Conservation (phyloP, 768 basidiomycete species). For the Auriscalpium vulgare region DNA sequence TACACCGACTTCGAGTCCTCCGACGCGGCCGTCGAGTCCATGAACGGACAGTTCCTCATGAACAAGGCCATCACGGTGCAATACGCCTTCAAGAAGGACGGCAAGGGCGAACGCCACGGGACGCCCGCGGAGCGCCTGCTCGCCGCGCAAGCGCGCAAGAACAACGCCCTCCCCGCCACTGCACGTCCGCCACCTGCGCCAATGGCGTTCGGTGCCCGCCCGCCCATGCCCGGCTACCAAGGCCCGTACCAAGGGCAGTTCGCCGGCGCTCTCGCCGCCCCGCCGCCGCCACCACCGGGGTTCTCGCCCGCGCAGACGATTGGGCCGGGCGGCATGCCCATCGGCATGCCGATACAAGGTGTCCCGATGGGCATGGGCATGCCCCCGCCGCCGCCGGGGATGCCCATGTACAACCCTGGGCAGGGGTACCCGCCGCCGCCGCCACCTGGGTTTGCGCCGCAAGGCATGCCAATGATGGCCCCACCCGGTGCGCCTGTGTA, state of each 20-base stretch:
- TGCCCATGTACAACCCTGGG: constrained; percentile 37
- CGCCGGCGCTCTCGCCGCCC: constrained; percentile 69
- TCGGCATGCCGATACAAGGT: constrained; percentile 32
- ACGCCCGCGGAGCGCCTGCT: constrained; percentile 94
- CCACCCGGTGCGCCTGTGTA: constrained; percentile 22
- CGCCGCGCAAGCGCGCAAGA: constrained; percentile 91
- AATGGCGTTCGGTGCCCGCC: constrained; percentile 60
- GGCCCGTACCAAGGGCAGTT: constrained; percentile 89
- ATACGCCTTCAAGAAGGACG: constrained; percentile 99
- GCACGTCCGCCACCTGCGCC: constrained; percentile 71
- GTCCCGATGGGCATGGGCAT: constrained; percentile 17
- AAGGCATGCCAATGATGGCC: constrained; percentile 33
- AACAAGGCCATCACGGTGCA: constrained; percentile 97
- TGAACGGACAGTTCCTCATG: constrained; percentile 97
- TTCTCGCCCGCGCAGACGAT: constrained; percentile 57
- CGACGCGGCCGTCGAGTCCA: constrained; percentile 91
- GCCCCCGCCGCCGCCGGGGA: constrained; percentile 23
- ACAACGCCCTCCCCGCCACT: constrained; percentile 79
- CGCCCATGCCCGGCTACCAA: constrained; percentile 62
- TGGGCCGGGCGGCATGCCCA: constrained; percentile 25
- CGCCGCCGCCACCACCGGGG: constrained; percentile 71
- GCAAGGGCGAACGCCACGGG: constrained; percentile 95
- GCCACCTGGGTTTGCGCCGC: constrained; percentile 52
- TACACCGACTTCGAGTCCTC: constrained; percentile 98
- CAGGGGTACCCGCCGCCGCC: constrained; percentile 55